These are phyloP conservation scores for Capsicum rhomboideum DNA, from an alignment of 257 asterid species.

Conservation along the genomic window DNA sequence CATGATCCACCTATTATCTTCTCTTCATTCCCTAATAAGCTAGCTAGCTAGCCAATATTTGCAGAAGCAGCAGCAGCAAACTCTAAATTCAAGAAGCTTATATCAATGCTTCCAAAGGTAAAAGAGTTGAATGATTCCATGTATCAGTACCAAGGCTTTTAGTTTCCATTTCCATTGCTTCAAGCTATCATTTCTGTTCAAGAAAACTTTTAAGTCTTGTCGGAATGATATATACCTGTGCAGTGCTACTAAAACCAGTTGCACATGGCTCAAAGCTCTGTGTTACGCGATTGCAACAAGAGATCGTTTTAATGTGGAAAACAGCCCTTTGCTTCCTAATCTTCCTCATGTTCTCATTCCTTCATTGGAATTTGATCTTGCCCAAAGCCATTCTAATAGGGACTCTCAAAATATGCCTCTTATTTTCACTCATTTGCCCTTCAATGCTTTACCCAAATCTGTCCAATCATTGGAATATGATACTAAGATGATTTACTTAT, in stretches of 20 bases:
- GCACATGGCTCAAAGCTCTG: background rate
- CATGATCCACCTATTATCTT: background rate
- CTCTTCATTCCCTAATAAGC: background rate
- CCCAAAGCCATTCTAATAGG: background rate
- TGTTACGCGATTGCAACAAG: background rate
- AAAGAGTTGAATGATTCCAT: background rate
- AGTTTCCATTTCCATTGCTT: background rate
- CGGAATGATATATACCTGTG: background rate
- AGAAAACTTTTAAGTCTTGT: background rate
- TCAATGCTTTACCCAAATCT: background rate
- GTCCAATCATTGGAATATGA: background rate
- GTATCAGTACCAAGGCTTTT: slow-evolving; percentile 7
- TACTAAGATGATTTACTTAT: background rate
- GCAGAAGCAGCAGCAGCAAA: background rate
- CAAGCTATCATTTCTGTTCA: background rate
- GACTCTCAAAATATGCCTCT: background rate
- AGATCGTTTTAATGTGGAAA: background rate
- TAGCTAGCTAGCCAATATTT: background rate
- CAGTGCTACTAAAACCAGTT: background rate
- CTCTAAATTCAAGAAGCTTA: background rate
- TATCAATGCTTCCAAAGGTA: background rate
- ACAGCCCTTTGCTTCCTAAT: background rate
- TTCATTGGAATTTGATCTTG: background rate
- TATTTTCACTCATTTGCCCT: background rate
- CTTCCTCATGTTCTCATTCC: background rate